Conservation (phyloP, 1,284 basidiomycete species). For the Sanghuangporus sanghuang region DNA sequence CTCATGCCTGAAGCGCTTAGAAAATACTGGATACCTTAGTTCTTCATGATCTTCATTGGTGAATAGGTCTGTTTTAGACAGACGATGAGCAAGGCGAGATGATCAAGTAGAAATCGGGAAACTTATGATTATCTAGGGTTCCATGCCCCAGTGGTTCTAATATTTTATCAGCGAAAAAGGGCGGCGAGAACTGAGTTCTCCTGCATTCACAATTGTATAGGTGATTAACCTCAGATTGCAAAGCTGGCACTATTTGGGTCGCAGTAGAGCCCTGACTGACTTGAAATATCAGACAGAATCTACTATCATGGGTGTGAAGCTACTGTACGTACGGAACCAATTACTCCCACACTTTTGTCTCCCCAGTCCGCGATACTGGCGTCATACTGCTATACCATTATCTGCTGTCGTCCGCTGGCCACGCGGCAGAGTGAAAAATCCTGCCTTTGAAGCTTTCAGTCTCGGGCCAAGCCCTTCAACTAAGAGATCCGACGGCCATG, state of each 20-base stretch:
- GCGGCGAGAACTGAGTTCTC: slow-evolving; percentile 53
- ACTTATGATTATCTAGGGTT: slow-evolving; percentile 36
- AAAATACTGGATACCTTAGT: slow-evolving; percentile 46
- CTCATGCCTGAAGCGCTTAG: slow-evolving; percentile 42
- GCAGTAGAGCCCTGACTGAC: slow-evolving; percentile 49
- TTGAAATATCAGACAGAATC: background rate
- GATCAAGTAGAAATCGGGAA: slow-evolving; percentile 15
- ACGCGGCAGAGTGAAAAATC: slow-evolving; percentile 51
- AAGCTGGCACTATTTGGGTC: slow-evolving; percentile 56
- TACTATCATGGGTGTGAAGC: background rate
- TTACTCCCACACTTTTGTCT: slow-evolving; percentile 54
- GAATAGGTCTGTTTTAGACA: slow-evolving; percentile 35
- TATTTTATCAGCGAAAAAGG: slow-evolving; percentile 39
- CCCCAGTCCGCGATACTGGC: slow-evolving; percentile 44
- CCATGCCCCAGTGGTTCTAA: slow-evolving; percentile 33
- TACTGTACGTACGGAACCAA: slow-evolving; percentile 47
- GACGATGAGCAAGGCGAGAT: background rate
- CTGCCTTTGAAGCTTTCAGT: slow-evolving; percentile 51
- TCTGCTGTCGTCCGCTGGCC: slow-evolving; percentile 39
- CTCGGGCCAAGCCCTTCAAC: slow-evolving; percentile 54
- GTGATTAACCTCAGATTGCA: slow-evolving; percentile 48
- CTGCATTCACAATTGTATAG: slow-evolving; percentile 55
- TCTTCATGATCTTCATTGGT: slow-evolving; percentile 46
- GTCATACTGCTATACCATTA: slow-evolving; percentile 43
- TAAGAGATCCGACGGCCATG: slow-evolving; percentile 39